Conservation (phyloP, 2,329 filamentous ascomycete genomes). For the Monosporascus sp. region DNA sequence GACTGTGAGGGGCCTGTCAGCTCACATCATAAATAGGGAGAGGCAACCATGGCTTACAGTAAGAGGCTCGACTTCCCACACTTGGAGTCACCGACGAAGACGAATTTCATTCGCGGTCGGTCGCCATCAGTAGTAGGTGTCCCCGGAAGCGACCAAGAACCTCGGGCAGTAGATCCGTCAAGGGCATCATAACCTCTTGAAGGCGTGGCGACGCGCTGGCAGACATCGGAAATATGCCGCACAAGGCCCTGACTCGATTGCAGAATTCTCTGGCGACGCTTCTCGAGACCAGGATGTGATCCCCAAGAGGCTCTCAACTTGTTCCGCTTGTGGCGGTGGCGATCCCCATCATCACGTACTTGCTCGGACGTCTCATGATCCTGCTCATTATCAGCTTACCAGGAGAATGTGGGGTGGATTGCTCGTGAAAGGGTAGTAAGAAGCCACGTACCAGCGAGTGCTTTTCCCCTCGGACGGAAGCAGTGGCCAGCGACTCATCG, state of each 20-base stretch:
- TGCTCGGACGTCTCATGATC: background rate
- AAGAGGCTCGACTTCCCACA: conserved; percentile 27
- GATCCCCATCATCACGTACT: background rate
- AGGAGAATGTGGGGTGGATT: no score
- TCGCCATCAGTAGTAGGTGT: conserved; percentile 11
- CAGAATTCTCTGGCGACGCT: conserved; percentile 8
- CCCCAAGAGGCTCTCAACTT: conserved; percentile 5
- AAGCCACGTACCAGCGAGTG: conserved; percentile 14
- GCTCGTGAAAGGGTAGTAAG: background rate
- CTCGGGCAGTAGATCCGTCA: conserved; percentile 4
- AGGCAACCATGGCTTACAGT: conserved; percentile 14
- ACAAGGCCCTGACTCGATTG: conserved; percentile 11
- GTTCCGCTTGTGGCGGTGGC: conserved; percentile 19
- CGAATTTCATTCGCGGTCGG: conserved; percentile 23
- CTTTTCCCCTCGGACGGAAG: conserved; percentile 15
- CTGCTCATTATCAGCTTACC: background rate
- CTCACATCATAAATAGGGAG: background rate
- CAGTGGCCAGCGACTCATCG: conserved; percentile 13
- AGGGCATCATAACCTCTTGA: background rate
- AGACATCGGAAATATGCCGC: conserved; percentile 16
- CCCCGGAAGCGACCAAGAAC: conserved; percentile 8
- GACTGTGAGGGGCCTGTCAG: conserved; percentile 10
- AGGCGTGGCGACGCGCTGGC: conserved; percentile 10
- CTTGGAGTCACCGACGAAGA: conserved; percentile 24
- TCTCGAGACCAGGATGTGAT: conserved; percentile 2